These are phyloP conservation scores for Gloeophyllum trabeum DNA, from an alignment of 768 basidiomycete genomes.

Conservation along the genomic window DNA sequence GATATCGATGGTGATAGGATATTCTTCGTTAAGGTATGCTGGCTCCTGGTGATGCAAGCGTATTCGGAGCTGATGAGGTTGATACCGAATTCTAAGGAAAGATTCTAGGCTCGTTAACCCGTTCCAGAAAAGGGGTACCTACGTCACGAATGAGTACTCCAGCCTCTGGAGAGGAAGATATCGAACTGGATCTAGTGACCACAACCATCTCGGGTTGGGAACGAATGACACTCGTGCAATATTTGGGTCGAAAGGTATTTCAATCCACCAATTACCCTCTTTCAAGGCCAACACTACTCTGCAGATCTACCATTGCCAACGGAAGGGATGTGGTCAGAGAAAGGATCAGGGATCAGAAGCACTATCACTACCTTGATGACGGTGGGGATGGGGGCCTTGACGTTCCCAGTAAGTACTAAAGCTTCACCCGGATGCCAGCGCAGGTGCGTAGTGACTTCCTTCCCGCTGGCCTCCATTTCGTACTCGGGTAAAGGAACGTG, in stretches of 20 bases:
- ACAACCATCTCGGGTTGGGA: slow-evolving; percentile 40
- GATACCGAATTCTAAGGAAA: slow-evolving; percentile 43
- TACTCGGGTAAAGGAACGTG: slow-evolving; percentile 17
- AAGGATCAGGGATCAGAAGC: neutral
- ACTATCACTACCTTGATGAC: slow-evolving; percentile 47
- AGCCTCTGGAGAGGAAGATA: slow-evolving; percentile 43
- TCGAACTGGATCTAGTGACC: slow-evolving; percentile 35
- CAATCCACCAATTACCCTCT: slow-evolving; percentile 56
- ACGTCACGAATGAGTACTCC: slow-evolving; percentile 36
- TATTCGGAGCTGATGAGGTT: slow-evolving; percentile 46
- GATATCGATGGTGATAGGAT: slow-evolving; percentile 61
- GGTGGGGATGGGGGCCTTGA: slow-evolving; percentile 38
- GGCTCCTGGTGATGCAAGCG: slow-evolving; percentile 49
- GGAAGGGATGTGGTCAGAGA: neutral
- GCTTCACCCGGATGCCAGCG: slow-evolving; percentile 45
- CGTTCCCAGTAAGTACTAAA: slow-evolving; percentile 49
- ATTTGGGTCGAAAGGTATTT: slow-evolving; percentile 42
- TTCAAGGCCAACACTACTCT: slow-evolving; percentile 41
- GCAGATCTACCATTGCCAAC: slow-evolving; percentile 14
- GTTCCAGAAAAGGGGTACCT: slow-evolving; percentile 12
- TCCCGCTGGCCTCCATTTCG: slow-evolving; percentile 9
- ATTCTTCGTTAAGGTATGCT: slow-evolving; percentile 74
- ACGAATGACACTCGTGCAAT: slow-evolving; percentile 20
- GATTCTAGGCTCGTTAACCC: slow-evolving; percentile 1
- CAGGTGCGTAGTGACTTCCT: slow-evolving; percentile 29